Evolutionary conservation across 768 basidiomycete genomes (phyloP).

Genomic region (Mycena venus): DNA sequence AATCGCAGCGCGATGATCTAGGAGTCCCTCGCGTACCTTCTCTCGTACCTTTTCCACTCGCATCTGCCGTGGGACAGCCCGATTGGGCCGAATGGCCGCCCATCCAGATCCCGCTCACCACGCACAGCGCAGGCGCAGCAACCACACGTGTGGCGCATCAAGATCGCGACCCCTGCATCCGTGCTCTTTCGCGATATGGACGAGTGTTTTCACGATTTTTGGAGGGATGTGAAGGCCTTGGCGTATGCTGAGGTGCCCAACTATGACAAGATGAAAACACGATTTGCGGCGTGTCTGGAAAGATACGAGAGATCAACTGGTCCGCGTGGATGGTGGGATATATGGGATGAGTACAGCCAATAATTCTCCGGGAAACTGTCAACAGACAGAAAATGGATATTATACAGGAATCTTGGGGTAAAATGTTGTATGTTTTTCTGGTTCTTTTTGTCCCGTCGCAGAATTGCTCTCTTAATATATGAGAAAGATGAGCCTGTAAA

Average conservation of each 20-base stretch:
- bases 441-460: too few species aligned
- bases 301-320: background rate
- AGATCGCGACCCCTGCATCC: slow-evolving; percentile 43
- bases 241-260: slow-evolving; percentile 47
- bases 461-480: too few species aligned
- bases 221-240: slow-evolving; percentile 45
- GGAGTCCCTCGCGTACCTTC: slow-evolving; percentile 52
- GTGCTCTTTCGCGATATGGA: slow-evolving; percentile 45
- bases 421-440: background rate
- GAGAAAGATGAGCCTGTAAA: too few species aligned
- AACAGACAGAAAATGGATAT: background rate
- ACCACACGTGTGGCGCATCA: slow-evolving; percentile 44
- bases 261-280: slow-evolving; percentile 39
- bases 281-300: slow-evolving; percentile 41
- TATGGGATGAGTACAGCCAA: slow-evolving; percentile 6
- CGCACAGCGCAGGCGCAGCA: background rate
- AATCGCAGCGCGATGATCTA: slow-evolving; percentile 52
- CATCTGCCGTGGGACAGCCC: slow-evolving; percentile 47
- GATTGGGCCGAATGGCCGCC: too few species aligned
- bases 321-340: slow-evolving; percentile 20
- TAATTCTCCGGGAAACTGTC: background rate
- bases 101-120: background rate
- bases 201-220: slow-evolving; percentile 43
- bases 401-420: background rate
- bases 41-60: slow-evolving; percentile 48